phyloP scores from a whole-genome alignment of 192 early-diverging fungal species.

The Gigaspora rosea region DNA sequence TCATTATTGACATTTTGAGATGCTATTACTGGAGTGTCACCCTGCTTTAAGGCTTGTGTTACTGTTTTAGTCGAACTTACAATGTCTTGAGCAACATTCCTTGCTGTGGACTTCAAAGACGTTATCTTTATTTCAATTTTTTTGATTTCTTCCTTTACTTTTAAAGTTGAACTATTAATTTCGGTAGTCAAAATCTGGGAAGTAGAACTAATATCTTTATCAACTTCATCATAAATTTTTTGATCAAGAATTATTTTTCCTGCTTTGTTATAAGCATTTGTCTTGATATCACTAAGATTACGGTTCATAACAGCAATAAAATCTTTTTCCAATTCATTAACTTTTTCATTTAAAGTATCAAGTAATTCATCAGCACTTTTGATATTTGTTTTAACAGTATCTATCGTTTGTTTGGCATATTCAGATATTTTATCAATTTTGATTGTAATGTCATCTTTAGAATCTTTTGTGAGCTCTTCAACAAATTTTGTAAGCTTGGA shows the following conservation, averaged over 20 bases:
- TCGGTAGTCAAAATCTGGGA: not conserved
- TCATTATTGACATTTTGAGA: not conserved
- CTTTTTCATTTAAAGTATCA: not conserved
- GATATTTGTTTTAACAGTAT: not conserved
- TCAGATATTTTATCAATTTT: not conserved
- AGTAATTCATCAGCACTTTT: not conserved
- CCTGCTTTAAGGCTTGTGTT: not conserved
- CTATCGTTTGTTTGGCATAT: not conserved
- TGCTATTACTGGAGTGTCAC: not conserved
- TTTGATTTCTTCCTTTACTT: not conserved
- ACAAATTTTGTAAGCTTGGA: not conserved
- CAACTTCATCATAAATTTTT: not conserved
- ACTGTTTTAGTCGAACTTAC: not conserved
- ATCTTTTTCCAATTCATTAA: constrained; percentile 2
- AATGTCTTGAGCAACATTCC: not conserved
- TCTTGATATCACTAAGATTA: not conserved
- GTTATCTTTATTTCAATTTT: not conserved
- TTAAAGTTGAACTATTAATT: not conserved
- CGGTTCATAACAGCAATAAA: not conserved
- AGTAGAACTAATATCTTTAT: not conserved
- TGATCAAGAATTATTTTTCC: not conserved
- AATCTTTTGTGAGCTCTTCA: not conserved
- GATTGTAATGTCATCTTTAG: not conserved
- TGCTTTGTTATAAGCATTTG: not conserved
- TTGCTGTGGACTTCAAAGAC: not conserved